Conservation (phyloP, 495 filamentous ascomycete genomes). For the Mytilinidion resinicola region DNA sequence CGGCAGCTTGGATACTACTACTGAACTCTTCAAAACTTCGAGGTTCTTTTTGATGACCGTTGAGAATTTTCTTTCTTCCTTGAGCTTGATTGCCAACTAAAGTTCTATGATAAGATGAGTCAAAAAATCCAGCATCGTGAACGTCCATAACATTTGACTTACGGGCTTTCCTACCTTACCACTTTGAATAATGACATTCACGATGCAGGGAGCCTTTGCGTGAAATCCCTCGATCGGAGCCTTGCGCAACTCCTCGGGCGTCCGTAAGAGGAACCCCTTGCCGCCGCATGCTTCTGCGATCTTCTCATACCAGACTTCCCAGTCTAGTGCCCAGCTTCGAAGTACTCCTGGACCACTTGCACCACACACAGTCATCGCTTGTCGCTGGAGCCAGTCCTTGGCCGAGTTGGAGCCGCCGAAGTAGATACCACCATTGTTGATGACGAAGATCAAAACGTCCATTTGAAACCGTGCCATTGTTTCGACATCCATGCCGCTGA, state of each 20-base stretch:
- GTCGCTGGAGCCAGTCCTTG: conserved; percentile 35
- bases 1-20: no score
- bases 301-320: conserved; percentile 53
- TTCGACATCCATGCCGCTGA: conserved; percentile 55
- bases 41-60: no score
- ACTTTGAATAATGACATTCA: conserved; percentile 51
- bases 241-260: conserved; percentile 46
- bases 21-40: no score
- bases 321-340: conserved; percentile 39
- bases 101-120: conserved; percentile 1
- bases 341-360: conserved; percentile 3
- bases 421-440: conserved; percentile 63
- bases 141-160: conserved; percentile 38
- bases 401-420: conserved; percentile 46
- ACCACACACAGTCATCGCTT: conserved; percentile 11
- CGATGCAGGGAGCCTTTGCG: conserved; percentile 44
- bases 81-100: conserved; percentile 12
- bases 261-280: conserved; percentile 48
- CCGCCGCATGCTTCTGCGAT: conserved; percentile 54
- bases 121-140: conserved; percentile 44
- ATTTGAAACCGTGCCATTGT: conserved; percentile 59
- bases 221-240: conserved; percentile 52
- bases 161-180: conserved; percentile 14
- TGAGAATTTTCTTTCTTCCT: conserved; percentile 1
- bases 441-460: conserved; percentile 55